Conservation (phyloP, 768 basidiomycete species). For the Nidularia pulvinata region DNA sequence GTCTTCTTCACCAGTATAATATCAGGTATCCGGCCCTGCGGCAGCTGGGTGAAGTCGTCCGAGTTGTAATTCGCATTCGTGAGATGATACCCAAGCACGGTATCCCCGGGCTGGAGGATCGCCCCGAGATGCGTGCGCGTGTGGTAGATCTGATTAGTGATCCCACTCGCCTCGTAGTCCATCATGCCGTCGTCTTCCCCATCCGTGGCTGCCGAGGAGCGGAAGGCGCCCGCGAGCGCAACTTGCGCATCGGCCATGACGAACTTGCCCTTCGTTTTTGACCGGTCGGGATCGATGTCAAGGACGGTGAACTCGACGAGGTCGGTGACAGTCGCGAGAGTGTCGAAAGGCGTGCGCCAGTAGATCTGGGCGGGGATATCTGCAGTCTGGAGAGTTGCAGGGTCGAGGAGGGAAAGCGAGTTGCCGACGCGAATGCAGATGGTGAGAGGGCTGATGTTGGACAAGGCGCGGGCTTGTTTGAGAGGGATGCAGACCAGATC, state of each 20-base stretch:
- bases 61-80: constrained; percentile 94
- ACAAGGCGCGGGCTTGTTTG: constrained; percentile 78
- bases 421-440: constrained; percentile 92
- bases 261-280: constrained; percentile 65
- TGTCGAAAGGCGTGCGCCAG: constrained; percentile 91
- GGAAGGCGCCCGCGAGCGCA: constrained; percentile 79
- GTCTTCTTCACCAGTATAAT: constrained; percentile 94
- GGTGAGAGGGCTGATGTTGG: constrained; percentile 88
- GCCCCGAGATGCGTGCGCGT: constrained; percentile 96
- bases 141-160: constrained; percentile 83
- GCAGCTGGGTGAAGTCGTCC: constrained; percentile 74
- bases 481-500: constrained; percentile 90
- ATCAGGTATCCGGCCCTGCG: constrained; percentile 75
- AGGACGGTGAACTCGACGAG: constrained; percentile 95
- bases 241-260: constrained; percentile 87
- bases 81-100: constrained; percentile 89
- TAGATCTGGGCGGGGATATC: constrained; percentile 80
- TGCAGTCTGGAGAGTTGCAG: constrained; percentile 78
- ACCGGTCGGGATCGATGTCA: constrained; percentile 83
- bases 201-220: constrained; percentile 33
- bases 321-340: constrained; percentile 81
- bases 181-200: constrained; percentile 34
- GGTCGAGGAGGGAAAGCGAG: constrained; percentile 90
- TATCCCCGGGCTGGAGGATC: constrained; percentile 91
- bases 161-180: constrained; percentile 25